Evolutionary conservation across 2,329 filamentous ascomycete species (phyloP).

Genomic region (Celoporthe dispersa): DNA sequence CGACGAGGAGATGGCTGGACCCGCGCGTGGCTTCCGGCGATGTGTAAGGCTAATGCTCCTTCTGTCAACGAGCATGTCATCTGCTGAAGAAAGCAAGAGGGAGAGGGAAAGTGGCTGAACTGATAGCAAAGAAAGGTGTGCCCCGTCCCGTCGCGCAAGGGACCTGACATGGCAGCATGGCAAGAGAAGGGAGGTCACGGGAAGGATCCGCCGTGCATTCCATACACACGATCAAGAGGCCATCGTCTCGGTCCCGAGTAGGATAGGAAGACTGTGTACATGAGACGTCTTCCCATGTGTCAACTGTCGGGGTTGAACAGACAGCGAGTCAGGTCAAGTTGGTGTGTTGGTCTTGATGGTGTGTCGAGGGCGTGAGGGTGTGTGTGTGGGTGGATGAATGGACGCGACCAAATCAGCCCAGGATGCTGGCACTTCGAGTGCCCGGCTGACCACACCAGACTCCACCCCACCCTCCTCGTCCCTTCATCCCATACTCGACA

Average conservation of each 20-base stretch:
- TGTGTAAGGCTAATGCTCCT: constrained; percentile 18
- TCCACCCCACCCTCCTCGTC: neutral
- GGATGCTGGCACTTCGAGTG: constrained; percentile 3
- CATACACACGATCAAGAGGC: neutral
- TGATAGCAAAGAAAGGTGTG: neutral
- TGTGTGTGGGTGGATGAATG: neutral
- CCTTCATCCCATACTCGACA: neutral
- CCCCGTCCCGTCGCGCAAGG: neutral
- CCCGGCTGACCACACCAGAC: constrained; percentile 4
- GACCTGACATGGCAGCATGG: neutral
- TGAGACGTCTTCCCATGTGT: neutral
- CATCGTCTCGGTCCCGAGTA: neutral
- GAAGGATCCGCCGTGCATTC: constrained; percentile 11
- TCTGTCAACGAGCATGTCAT: constrained; percentile 13
- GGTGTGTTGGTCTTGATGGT: neutral
- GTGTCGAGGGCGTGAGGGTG: neutral
- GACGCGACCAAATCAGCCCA: neutral
- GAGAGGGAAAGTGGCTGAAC: neutral
- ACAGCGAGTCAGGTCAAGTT: neutral
- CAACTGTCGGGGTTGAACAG: neutral
- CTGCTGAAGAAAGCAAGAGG: neutral
- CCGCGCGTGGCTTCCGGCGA: constrained; percentile 3
- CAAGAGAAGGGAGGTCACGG: neutral
- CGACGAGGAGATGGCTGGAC: neutral
- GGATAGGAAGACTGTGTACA: neutral